Conservation (phyloP, 352 stramenopile genomes). For the Globisporangium echinulatum region DNA sequence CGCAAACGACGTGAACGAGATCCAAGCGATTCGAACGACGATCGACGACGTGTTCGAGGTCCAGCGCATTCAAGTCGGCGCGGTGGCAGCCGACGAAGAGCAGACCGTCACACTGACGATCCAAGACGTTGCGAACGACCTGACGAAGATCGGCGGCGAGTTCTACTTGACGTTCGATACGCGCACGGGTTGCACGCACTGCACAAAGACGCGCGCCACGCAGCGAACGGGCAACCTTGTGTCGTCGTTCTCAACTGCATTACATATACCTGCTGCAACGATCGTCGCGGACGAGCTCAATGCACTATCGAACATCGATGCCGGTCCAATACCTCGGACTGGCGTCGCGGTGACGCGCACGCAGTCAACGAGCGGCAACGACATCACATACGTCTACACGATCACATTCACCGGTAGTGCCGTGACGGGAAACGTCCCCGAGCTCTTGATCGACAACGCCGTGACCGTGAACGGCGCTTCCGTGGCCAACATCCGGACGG, state of each 20-base stretch:
- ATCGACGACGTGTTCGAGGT: conserved; percentile 77
- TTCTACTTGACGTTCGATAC: conserved; percentile 60
- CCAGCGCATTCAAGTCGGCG: conserved; percentile 81
- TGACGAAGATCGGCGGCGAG: conserved; percentile 35
- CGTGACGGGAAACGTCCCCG: conserved; percentile 84
- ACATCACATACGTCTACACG: conserved; percentile 70
- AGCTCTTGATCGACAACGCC: conserved; percentile 40
- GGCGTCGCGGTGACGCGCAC: conserved; percentile 30
- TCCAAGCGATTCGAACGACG: conserved; percentile 85
- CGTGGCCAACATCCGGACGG: conserved; percentile 25
- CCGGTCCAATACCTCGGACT: background rate
- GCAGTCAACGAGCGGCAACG: conserved; percentile 15
- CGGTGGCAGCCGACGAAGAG: conserved; percentile 59
- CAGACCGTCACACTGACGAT: conserved; percentile 83
- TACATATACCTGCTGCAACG: conserved; percentile 13
- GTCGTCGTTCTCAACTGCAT: conserved; percentile 22
- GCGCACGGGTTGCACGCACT: conserved; percentile 75
- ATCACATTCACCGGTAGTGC: conserved; percentile 83
- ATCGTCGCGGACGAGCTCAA: conserved; percentile 26
- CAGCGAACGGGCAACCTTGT: conserved; percentile 37
- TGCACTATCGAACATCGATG: conserved; percentile 51
- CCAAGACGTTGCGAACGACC: conserved; percentile 44
- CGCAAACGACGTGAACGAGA: conserved; percentile 88
- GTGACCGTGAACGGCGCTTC: conserved; percentile 24
- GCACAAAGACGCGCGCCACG: conserved; percentile 50